These are phyloP conservation scores for Candida sanyiensis DNA, from an alignment of 805 yeast genomes.

Conservation along the genomic window DNA sequence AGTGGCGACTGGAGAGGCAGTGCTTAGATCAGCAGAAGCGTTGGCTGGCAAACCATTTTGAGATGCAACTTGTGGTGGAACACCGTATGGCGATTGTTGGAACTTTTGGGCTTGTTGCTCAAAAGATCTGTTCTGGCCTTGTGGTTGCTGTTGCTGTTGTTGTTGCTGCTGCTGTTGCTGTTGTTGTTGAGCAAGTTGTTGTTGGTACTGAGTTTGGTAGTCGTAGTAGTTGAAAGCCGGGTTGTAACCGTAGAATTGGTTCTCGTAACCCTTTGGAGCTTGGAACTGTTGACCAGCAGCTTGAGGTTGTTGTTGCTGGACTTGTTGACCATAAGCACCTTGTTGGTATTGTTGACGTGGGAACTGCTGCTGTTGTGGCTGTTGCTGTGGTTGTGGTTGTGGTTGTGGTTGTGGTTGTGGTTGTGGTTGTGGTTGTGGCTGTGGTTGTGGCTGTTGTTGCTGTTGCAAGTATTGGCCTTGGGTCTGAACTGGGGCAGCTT, in stretches of 20 bases:
- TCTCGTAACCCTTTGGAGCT: slow-evolving; percentile 31
- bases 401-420: slow-evolving; percentile 17
- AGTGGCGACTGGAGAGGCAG: slow-evolving; percentile 27
- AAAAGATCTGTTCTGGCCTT: slow-evolving; percentile 8
- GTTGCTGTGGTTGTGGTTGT: slow-evolving; percentile 9
- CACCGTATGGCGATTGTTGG: slow-evolving; percentile 25
- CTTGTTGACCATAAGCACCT: slow-evolving; percentile 18
- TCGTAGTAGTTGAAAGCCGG: slow-evolving; percentile 10
- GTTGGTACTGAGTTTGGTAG: slow-evolving; percentile 11
- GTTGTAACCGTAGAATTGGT: slow-evolving; percentile 23
- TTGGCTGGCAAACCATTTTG: slow-evolving; percentile 10
- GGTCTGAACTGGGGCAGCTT: slow-evolving; percentile 3
- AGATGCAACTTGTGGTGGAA: slow-evolving; percentile 23
- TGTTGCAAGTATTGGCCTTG: slow-evolving; percentile 3
- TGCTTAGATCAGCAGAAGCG: slow-evolving; percentile 16
- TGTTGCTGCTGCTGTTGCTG: slow-evolving; percentile 10
- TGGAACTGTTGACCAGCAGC: slow-evolving; percentile 12
- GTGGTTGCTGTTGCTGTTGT: too few species aligned
- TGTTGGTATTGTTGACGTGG: slow-evolving; percentile 9
- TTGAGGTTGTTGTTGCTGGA: slow-evolving; percentile 22
- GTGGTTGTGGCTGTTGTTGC: slow-evolving; percentile 8
- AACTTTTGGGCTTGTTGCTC: slow-evolving; percentile 19
- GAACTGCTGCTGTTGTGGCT: slow-evolving; percentile 14
- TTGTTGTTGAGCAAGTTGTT: slow-evolving; percentile 11
- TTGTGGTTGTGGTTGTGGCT: slow-evolving; percentile 18